phyloP scores from a whole-genome alignment of 257 asterid genomes.

The Solanum phureja region DNA sequence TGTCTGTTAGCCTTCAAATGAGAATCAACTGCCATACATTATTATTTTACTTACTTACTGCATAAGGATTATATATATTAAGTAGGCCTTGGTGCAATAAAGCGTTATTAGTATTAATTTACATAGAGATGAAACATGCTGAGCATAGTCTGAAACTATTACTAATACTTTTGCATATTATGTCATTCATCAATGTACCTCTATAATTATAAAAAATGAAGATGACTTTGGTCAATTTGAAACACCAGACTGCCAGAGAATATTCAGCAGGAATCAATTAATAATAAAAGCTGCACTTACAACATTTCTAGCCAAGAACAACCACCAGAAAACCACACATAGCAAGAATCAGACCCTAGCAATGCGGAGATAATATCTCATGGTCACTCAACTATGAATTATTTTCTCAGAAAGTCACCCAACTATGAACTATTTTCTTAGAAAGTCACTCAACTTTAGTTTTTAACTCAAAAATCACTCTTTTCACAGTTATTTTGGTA shows the following conservation, averaged over 20 bases:
- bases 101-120: background rate
- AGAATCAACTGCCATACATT: background rate
- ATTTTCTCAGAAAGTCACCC: too few relatives aligned
- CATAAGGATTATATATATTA: background rate
- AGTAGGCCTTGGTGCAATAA: background rate
- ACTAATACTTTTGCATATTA: background rate
- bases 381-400: too few relatives aligned
- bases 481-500: too few relatives aligned
- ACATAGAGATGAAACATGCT: background rate
- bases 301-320: too few relatives aligned
- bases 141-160: background rate
- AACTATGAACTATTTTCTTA: too few relatives aligned
- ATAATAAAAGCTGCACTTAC: background rate
- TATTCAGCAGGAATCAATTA: background rate
- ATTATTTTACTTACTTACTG: background rate
- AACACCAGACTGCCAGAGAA: background rate
- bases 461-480: too few relatives aligned
- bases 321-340: too few relatives aligned
- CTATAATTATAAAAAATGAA: background rate
- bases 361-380: too few relatives aligned
- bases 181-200: background rate
- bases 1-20: background rate
- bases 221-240: background rate
- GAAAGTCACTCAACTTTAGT: too few relatives aligned
- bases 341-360: too few relatives aligned